phyloP scores from a whole-genome alignment of 805 yeast species.

The Metschnikowia vanudenii region DNA sequence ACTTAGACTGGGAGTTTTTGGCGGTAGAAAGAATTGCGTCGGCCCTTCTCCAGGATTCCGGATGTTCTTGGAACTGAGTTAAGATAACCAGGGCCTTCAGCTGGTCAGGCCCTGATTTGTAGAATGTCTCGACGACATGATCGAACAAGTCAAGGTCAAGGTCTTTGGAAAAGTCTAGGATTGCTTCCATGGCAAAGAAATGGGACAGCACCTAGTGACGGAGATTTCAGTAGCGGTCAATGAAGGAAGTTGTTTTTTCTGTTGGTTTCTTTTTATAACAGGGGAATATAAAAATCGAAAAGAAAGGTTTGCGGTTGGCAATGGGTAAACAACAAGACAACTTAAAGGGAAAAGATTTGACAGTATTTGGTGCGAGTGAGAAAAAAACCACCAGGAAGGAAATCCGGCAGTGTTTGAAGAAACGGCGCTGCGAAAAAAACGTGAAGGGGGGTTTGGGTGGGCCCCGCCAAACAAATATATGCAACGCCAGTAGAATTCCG shows the following conservation, averaged over 20 bases:
- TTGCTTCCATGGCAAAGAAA: slow-evolving; percentile 63
- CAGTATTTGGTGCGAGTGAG: slow-evolving; percentile 7
- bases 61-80: slow-evolving; percentile 86
- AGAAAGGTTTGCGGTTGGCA: slow-evolving; percentile 1
- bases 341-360: slow-evolving; percentile 4
- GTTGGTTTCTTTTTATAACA: not conserved
- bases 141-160: slow-evolving; percentile 79
- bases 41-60: slow-evolving; percentile 93
- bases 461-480: not conserved
- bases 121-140: slow-evolving; percentile 80
- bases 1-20: slow-evolving; percentile 81
- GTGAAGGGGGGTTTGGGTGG: not conserved
- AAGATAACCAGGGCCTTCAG: slow-evolving; percentile 68
- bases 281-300: not conserved
- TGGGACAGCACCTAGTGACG: slow-evolving; percentile 5
- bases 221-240: not conserved
- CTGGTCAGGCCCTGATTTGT: slow-evolving; percentile 65
- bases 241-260: not conserved
- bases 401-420: not conserved
- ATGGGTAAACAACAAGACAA: slow-evolving; percentile 1
- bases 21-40: slow-evolving; percentile 83
- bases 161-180: slow-evolving; percentile 83
- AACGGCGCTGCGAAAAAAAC: slow-evolving; percentile 5
- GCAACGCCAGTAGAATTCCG: too few species aligned
- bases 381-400: slow-evolving; percentile 6